A percentile compares a stretch with the other conserved stretches of the same genome.
phyloP scores from a whole-genome alignment of 1,284 basidiomycete species.

The Moniliella sp. region DNA sequence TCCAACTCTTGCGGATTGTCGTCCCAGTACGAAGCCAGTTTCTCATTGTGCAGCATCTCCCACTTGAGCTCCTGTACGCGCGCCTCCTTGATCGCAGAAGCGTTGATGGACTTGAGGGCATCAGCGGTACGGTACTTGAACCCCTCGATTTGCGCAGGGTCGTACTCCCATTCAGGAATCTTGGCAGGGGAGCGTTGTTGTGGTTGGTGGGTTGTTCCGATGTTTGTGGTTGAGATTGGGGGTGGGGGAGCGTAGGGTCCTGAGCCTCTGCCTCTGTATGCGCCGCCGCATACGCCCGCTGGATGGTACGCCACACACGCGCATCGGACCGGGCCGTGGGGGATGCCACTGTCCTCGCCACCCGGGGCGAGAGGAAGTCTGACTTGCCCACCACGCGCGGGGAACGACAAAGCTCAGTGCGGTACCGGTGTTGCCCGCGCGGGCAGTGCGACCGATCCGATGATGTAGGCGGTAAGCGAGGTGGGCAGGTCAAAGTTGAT shows the following conservation, averaged over 20 bases:
- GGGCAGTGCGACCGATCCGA: constrained; percentile 80
- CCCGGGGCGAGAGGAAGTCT: too few relatives aligned
- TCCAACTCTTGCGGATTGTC: constrained; percentile 86
- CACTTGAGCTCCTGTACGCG: constrained; percentile 77
- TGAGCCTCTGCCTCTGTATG: not conserved
- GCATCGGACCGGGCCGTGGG: constrained; percentile 56
- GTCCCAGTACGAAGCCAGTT: constrained; percentile 92
- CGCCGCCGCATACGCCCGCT: constrained; percentile 12
- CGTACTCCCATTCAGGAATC: constrained; percentile 75
- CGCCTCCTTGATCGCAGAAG: constrained; percentile 66
- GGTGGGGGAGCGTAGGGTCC: not conserved
- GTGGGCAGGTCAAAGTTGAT: constrained; percentile 92
- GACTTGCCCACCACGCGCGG: constrained; percentile 48
- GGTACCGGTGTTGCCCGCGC: constrained; percentile 79
- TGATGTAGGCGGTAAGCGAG: constrained; percentile 81
- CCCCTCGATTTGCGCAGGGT: constrained; percentile 84
- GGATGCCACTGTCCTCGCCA: constrained; percentile 26
- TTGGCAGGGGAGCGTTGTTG: too few relatives aligned
- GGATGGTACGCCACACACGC: constrained; percentile 42
- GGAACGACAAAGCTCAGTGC: constrained; percentile 75
- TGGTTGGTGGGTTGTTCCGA: too few relatives aligned
- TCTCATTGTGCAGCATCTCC: constrained; percentile 82
- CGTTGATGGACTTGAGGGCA: constrained; percentile 68
- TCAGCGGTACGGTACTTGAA: constrained; percentile 97
- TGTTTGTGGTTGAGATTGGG: too few relatives aligned